These are phyloP conservation scores for Adenanthera pavonina DNA, from an alignment of 306 rosid species.

Conservation along the genomic window DNA sequence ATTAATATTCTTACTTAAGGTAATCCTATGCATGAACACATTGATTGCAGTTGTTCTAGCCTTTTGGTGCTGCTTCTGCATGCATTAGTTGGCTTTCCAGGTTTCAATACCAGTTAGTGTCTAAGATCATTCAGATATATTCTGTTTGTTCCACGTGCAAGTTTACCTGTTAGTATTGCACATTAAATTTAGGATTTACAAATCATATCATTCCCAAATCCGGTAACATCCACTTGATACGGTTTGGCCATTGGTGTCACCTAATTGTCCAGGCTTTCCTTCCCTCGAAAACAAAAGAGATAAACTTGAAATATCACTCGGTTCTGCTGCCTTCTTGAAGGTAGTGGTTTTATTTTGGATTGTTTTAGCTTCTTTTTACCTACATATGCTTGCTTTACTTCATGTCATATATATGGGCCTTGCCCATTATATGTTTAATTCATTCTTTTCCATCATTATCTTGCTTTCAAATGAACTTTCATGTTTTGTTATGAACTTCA, in stretches of 20 bases:
- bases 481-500: not conserved
- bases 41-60: conserved; percentile 9
- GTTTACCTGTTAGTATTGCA: not conserved
- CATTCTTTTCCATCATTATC: not conserved
- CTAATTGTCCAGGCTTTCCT: not conserved
- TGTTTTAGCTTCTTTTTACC: conserved; percentile 11
- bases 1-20: conserved; percentile 26
- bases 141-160: not conserved
- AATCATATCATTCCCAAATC: conserved; percentile 18
- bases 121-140: not conserved
- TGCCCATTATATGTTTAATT: not conserved
- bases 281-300: not conserved
- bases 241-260: conserved; percentile 10
- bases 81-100: conserved; percentile 11
- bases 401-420: not conserved
- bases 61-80: conserved; percentile 14
- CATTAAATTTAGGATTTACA: not conserved
- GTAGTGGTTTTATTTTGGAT: conserved; percentile 10
- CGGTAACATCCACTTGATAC: not conserved
- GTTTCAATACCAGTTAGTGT: not conserved
- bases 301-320: not conserved
- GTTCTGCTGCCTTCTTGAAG: conserved; percentile 33
- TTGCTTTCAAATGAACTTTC: conserved; percentile 4
- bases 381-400: conserved; percentile 1
- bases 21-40: not conserved